A percentile compares a stretch with the other conserved stretches of the same genome.
Evolutionary conservation across 768 basidiomycete species (phyloP).

Genomic region (Rhodotorula taiwanensis): DNA sequence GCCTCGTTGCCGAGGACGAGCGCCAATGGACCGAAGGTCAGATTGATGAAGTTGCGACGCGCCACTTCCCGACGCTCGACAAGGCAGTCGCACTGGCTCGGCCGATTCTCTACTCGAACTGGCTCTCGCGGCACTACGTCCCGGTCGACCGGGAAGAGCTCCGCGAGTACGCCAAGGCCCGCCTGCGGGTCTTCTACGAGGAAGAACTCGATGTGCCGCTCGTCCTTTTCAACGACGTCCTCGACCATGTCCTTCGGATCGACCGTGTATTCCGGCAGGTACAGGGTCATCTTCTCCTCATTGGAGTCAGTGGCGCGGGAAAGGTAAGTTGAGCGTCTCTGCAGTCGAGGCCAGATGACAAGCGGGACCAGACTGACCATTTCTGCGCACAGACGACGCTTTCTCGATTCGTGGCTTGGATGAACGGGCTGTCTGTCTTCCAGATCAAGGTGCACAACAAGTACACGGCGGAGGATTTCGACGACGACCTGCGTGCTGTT

Average conservation of each 20-base stretch:
- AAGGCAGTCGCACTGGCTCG: constrained; percentile 74
- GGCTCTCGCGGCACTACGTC: constrained; percentile 95
- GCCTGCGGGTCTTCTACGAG: constrained; percentile 96
- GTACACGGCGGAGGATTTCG: constrained; percentile 97
- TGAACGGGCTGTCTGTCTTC: constrained; percentile 98
- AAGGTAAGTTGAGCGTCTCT: constrained; percentile 58
- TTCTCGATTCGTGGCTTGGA: constrained; percentile 98
- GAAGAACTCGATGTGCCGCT: constrained; percentile 97
- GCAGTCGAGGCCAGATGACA: too few species aligned
- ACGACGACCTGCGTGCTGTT: constrained; percentile 91
- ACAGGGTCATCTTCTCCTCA: constrained; percentile 90
- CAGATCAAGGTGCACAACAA: constrained; percentile 99
- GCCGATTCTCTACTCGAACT: constrained; percentile 96
- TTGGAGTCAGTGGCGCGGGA: constrained; percentile 96
- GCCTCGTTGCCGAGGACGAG: constrained; percentile 87
- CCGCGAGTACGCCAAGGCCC: constrained; percentile 92
- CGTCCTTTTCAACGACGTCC: constrained; percentile 95
- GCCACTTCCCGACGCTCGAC: constrained; percentile 90
- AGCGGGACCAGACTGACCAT: neutral
- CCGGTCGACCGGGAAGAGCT: constrained; percentile 88
- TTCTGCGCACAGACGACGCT: constrained; percentile 67
- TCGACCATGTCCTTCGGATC: constrained; percentile 95
- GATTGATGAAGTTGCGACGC: constrained; percentile 72
- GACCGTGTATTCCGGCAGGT: constrained; percentile 98
- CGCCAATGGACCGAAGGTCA: constrained; percentile 89